Evolutionary conservation across 176 grass and related monocot species (phyloP).

Genomic region (Aegilops speltoides): DNA sequence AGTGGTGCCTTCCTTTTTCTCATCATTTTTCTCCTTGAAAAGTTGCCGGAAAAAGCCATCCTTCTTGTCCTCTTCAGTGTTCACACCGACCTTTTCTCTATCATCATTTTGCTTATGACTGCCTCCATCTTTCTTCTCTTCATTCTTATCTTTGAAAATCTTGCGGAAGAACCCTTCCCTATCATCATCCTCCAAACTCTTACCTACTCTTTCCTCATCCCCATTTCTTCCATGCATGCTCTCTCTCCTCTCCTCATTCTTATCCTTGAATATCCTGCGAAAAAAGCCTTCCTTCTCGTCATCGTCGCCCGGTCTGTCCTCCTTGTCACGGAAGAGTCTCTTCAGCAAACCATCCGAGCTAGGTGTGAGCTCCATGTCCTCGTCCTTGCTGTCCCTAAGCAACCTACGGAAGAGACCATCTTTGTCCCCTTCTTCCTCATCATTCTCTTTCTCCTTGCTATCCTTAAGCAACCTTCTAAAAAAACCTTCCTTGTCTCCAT

Average conservation of each 20-base stretch:
- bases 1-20: conserved; percentile 62
- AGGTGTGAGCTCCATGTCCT: conserved; percentile 54
- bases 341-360: conserved; percentile 70
- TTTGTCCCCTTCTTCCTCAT: conserved; percentile 62
- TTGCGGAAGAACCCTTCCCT: conserved; percentile 84
- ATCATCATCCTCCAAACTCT: conserved; percentile 71
- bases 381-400: conserved; percentile 67
- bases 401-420: conserved; percentile 69
- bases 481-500: conserved; percentile 78
- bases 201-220: conserved; percentile 53
- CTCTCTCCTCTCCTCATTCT: conserved; percentile 80
- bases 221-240: conserved; percentile 43
- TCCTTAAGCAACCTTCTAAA: conserved; percentile 77
- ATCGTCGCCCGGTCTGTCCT: conserved; percentile 64
- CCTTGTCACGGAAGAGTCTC: conserved; percentile 70
- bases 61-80: conserved; percentile 60
- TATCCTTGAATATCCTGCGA: conserved; percentile 89
- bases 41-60: conserved; percentile 66
- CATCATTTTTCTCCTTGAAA: conserved; percentile 90
- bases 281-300: conserved; percentile 89
- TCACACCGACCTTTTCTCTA: conserved; percentile 31
- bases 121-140: conserved; percentile 51
- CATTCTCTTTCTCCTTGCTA: conserved; percentile 58
- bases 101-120: conserved; percentile 38
- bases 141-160: conserved; percentile 78